Evolutionary conservation across 345 rosid genomes (phyloP).

Genomic region (Eutrema yunnanense): DNA sequence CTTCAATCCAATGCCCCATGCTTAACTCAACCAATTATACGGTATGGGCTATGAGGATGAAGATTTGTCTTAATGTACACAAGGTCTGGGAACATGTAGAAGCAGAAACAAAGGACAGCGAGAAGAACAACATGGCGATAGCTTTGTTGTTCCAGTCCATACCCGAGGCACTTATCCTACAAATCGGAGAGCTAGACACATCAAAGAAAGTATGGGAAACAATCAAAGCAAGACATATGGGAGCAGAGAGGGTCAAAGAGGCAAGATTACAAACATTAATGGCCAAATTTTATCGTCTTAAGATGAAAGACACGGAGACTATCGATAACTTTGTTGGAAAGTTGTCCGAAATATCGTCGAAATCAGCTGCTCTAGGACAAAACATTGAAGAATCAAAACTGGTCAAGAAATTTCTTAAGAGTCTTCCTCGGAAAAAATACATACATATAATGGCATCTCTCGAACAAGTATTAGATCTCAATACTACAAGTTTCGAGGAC

Average conservation of each 20-base stretch:
- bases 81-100: neutral
- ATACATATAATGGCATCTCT: no score
- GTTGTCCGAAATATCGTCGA: no score
- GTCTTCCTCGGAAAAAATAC: no score
- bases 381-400: no score
- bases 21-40: neutral
- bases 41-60: neutral
- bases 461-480: no score
- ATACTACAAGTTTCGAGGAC: no score
- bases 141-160: neutral
- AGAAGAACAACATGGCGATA: neutral
- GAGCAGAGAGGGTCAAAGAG: no score
- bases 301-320: no score
- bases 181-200: neutral
- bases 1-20: neutral
- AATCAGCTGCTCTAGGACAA: no score
- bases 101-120: rapidly evolving
- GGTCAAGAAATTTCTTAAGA: no score
- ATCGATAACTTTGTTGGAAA: neutral
- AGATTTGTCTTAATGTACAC: neutral
- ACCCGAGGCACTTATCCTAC: neutral
- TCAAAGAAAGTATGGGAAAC: neutral
- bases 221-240: neutral
- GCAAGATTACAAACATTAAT: no score
- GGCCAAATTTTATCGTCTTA: no score